phyloP scores from a whole-genome alignment of 1,284 basidiomycete species.

The Microbotryum saponariae region DNA sequence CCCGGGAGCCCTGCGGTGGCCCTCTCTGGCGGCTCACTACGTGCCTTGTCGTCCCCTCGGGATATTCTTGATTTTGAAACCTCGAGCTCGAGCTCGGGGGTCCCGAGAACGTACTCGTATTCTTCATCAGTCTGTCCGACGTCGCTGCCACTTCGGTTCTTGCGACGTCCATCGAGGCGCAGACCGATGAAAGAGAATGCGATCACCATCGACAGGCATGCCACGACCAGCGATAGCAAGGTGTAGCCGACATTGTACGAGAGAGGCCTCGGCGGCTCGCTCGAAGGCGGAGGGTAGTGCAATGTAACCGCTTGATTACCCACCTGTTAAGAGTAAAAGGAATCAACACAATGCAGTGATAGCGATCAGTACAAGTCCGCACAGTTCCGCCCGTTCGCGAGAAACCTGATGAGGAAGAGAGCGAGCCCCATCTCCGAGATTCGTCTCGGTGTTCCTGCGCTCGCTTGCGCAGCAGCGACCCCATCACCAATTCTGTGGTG shows the following conservation, averaged over 20 bases:
- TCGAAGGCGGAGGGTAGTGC: slow-evolving; percentile 36
- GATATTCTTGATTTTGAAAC: no score
- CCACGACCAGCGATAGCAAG: slow-evolving; percentile 44
- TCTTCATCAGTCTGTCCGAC: slow-evolving; percentile 1
- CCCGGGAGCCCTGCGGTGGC: no score
- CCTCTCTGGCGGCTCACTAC: no score
- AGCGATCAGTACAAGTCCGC: neutral
- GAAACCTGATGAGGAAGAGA: neutral
- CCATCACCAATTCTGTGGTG: no score
- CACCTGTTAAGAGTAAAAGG: slow-evolving; percentile 29
- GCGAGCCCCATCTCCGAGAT: no score
- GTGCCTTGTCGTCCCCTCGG: no score
- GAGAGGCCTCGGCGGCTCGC: slow-evolving; percentile 37
- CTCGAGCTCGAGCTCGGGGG: no score
- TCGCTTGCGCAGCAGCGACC: no score
- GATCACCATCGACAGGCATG: slow-evolving; percentile 43
- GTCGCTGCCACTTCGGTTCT: neutral
- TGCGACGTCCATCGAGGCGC: slow-evolving; percentile 30
- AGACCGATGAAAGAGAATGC: slow-evolving; percentile 47
- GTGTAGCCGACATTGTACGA: slow-evolving; percentile 44
- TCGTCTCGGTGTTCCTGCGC: no score
- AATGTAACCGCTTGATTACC: slow-evolving; percentile 45
- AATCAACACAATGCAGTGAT: neutral
- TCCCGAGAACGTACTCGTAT: neutral
- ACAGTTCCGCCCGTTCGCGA: neutral